Evolutionary conservation across 129 eudicot genomes (phyloP).

Genomic region (Dittrichia graveolens): DNA sequence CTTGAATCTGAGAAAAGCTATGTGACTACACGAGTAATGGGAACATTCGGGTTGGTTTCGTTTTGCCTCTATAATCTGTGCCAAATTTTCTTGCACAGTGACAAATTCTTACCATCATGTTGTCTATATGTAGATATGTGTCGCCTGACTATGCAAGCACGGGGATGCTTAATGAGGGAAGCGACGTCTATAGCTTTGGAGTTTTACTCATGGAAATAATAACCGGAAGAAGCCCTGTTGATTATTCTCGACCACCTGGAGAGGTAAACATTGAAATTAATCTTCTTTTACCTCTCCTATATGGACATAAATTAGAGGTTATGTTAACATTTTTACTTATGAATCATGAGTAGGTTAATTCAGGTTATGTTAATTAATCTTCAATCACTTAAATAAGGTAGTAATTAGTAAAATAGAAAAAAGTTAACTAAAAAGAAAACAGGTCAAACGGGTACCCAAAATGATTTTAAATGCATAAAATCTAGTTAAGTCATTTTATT

Average conservation of each 20-base stretch:
- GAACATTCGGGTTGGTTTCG: constrained; percentile 77
- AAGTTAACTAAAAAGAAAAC: no score
- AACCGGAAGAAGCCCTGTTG: constrained; percentile 84
- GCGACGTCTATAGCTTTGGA: constrained; percentile 90
- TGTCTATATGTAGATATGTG: constrained; percentile 67
- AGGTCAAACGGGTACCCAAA: no score
- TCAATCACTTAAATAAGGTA: no score
- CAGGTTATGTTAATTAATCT: no score
- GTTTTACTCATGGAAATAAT: constrained; percentile 84
- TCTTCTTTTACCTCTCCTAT: background rate
- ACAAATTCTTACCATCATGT: constrained; percentile 16
- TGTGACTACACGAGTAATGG: constrained; percentile 95
- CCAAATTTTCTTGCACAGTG: background rate
- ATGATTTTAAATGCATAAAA: no score
- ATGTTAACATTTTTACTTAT: no score
- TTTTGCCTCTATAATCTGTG: background rate
- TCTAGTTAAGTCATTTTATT: no score
- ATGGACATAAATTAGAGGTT: background rate
- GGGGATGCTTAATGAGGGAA: constrained; percentile 87
- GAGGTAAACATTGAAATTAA: constrained; percentile 47
- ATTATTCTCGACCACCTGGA: constrained; percentile 85
- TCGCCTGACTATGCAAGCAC: constrained; percentile 96
- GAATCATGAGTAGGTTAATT: no score
- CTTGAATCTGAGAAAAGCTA: constrained; percentile 82
- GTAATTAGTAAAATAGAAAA: no score